These are phyloP conservation scores for Auricularia cornea DNA, from an alignment of 768 basidiomycete species.

Conservation along the genomic window DNA sequence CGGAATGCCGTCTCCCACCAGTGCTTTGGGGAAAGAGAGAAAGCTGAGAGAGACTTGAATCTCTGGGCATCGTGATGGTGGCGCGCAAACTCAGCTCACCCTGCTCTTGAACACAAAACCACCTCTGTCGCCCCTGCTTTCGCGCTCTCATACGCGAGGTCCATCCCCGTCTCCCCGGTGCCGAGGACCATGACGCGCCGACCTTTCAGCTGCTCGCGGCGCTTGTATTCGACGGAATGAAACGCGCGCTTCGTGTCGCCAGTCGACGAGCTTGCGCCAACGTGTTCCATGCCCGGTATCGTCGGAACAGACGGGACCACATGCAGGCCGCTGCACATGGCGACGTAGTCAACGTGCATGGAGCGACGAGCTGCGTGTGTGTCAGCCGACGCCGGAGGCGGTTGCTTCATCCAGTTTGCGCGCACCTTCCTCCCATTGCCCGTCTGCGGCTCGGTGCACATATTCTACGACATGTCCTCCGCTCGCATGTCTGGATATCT, in stretches of 20 bases:
- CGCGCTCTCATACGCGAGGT: conserved; percentile 42
- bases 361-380: conserved; percentile 17
- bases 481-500: conserved; percentile 23
- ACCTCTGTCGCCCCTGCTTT: conserved; percentile 46
- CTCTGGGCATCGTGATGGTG: background rate
- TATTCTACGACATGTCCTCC: conserved; percentile 34
- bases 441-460: conserved; percentile 15
- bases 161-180: conserved; percentile 57
- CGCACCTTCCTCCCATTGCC: conserved; percentile 25
- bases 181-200: conserved; percentile 49
- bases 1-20: conserved; percentile 23
- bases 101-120: conserved; percentile 43
- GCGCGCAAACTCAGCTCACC: conserved; percentile 20
- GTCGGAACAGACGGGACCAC: conserved; percentile 43
- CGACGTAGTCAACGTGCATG: conserved; percentile 34
- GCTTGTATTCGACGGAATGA: conserved; percentile 48
- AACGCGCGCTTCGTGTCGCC: conserved; percentile 17
- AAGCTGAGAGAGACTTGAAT: conserved; percentile 26
- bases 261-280: conserved; percentile 15
- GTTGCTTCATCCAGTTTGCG: too few relatives aligned
- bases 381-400: background rate
- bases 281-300: conserved; percentile 40
- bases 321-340: conserved; percentile 49
- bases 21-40: conserved; percentile 49
- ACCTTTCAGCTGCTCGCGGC: conserved; percentile 33